Evolutionary conservation across 1,284 basidiomycete species (phyloP).

Genomic region (Schizophyllum amplum): DNA sequence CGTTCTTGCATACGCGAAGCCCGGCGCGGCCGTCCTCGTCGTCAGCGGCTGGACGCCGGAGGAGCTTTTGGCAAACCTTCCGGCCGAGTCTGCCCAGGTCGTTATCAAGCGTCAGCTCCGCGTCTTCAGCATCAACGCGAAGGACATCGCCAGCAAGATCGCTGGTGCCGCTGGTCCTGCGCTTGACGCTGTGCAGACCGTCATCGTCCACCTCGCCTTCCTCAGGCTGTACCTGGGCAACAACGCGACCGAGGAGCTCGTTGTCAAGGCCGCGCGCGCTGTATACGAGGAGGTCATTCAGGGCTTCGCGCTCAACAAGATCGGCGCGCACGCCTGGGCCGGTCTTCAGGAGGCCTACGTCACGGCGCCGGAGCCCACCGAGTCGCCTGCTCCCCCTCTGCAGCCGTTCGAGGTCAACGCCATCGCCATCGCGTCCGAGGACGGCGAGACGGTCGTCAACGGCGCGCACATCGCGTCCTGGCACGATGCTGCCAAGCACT

Average conservation of each 20-base stretch:
- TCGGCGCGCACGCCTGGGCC: slow-evolving; percentile 49
- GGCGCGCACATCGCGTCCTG: slow-evolving; percentile 63
- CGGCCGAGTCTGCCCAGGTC: slow-evolving; percentile 31
- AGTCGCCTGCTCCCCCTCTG: slow-evolving; percentile 27
- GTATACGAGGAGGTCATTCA: slow-evolving; percentile 34
- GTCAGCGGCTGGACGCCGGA: slow-evolving; percentile 52
- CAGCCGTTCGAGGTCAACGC: slow-evolving; percentile 65
- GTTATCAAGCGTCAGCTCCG: slow-evolving; percentile 42
- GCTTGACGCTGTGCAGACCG: slow-evolving; percentile 37
- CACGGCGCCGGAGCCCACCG: slow-evolving; percentile 13
- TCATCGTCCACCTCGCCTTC: slow-evolving; percentile 58
- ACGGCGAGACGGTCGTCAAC: slow-evolving; percentile 48
- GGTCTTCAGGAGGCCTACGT: slow-evolving; percentile 45
- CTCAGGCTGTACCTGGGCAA: slow-evolving; percentile 65
- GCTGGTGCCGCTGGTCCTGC: slow-evolving; percentile 23
- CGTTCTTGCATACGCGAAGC: slow-evolving; percentile 49
- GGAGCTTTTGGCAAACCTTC: slow-evolving; percentile 52
- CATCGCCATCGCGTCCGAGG: slow-evolving; percentile 49
- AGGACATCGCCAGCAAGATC: slow-evolving; percentile 30
- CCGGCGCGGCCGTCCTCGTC: slow-evolving; percentile 50
- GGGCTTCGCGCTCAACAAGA: slow-evolving; percentile 35
- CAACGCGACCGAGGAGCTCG: slow-evolving; percentile 41
- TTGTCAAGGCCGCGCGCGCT: slow-evolving; percentile 41
- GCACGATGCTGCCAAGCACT: slow-evolving; percentile 85
- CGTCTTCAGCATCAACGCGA: slow-evolving; percentile 52